Conservation (phyloP, 2,329 filamentous ascomycete species). For the Exophiala oligosperma region DNA sequence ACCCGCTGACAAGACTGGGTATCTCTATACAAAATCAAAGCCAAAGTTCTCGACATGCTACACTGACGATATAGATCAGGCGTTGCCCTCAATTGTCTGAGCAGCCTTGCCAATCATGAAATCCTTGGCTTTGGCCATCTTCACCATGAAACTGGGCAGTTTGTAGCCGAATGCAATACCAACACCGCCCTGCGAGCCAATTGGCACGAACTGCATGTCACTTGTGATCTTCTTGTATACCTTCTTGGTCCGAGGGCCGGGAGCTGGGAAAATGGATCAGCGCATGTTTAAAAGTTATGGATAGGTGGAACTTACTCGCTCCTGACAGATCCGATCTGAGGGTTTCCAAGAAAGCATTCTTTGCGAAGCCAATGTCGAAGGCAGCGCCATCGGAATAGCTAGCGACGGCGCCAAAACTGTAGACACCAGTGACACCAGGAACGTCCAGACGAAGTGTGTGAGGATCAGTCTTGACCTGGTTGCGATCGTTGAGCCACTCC, state of each 20-base stretch:
- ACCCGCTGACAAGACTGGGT: conserved; percentile 16
- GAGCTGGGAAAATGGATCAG: conserved; percentile 13
- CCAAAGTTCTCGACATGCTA: background rate
- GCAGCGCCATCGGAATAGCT: conserved; percentile 30
- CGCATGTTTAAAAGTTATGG: background rate
- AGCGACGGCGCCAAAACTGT: conserved; percentile 27
- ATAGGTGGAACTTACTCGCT: conserved; percentile 19
- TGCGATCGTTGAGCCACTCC: conserved; percentile 46
- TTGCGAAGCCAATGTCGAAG: conserved; percentile 27
- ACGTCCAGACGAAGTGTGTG: conserved; percentile 30
- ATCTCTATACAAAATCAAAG: conserved; percentile 19
- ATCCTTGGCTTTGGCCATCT: conserved; percentile 39
- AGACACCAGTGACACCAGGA: conserved; percentile 27
- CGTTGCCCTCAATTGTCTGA: conserved; percentile 29
- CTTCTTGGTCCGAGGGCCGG: conserved; percentile 32
- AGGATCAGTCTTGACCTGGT: conserved; percentile 51
- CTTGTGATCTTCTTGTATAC: conserved; percentile 34
- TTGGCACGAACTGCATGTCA: conserved; percentile 41
- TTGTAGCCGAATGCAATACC: conserved; percentile 39
- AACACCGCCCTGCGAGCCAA: conserved; percentile 40
- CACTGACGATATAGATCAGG: conserved; percentile 9
- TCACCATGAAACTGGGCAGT: conserved; percentile 39
- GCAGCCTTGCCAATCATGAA: conserved; percentile 36
- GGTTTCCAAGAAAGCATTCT: conserved; percentile 25
- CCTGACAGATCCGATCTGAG: conserved; percentile 28